phyloP scores from a whole-genome alignment of 306 rosid species.

The Malus fusca region DNA sequence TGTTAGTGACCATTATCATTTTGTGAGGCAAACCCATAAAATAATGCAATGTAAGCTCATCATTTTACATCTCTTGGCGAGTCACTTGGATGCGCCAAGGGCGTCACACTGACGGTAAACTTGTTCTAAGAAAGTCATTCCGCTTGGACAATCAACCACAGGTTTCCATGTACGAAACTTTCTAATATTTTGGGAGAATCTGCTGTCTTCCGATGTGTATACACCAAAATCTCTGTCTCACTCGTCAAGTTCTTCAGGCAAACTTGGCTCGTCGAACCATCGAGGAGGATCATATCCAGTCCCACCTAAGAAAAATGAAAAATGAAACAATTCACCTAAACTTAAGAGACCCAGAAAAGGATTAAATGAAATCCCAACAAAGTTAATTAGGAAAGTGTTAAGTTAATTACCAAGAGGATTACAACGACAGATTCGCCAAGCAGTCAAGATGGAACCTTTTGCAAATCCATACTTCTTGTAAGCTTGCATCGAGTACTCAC shows the following conservation, averaged over 20 bases:
- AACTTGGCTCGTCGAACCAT: constrained; percentile 61
- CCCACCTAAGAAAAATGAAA: constrained; percentile 41
- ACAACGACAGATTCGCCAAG: constrained; percentile 86
- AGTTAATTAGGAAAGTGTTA: not conserved
- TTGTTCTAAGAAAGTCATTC: too few relatives aligned
- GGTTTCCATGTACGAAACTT: too few relatives aligned
- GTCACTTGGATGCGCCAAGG: too few relatives aligned
- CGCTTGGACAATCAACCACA: too few relatives aligned
- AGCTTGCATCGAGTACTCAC: constrained; percentile 95
- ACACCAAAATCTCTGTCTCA: too few relatives aligned
- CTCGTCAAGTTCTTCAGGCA: constrained; percentile 29
- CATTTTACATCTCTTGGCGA: not conserved
- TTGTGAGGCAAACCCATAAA: not conserved
- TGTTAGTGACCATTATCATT: not conserved
- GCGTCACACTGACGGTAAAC: too few relatives aligned
- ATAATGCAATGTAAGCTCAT: not conserved
- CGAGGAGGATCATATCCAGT: constrained; percentile 87
- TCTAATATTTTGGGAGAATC: too few relatives aligned
- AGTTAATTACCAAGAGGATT: constrained; percentile 77
- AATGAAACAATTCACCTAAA: not conserved
- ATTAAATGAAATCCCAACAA: not conserved
- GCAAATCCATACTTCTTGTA: constrained; percentile 74
- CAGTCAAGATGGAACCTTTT: constrained; percentile 70
- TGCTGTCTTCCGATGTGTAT: too few relatives aligned
- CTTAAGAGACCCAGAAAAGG: not conserved